Conservation (phyloP, 2,329 filamentous ascomycete species). For the Microcera coccophila region DNA sequence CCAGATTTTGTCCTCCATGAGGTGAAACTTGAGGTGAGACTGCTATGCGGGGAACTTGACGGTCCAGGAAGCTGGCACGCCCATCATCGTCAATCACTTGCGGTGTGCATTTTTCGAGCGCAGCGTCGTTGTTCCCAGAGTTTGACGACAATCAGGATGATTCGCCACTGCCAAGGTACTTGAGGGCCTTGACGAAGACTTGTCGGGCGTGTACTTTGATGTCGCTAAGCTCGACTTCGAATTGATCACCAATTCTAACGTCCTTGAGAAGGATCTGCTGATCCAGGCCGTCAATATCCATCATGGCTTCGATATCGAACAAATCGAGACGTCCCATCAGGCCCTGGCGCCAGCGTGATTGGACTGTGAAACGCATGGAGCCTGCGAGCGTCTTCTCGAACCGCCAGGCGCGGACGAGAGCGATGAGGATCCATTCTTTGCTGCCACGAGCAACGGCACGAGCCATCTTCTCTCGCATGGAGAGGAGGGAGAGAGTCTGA, state of each 20-base stretch:
- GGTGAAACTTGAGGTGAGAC: too few relatives aligned
- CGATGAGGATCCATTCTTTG: constrained; percentile 55
- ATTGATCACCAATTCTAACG: constrained; percentile 48
- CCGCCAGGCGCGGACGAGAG: constrained; percentile 57
- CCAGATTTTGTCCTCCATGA: too few relatives aligned
- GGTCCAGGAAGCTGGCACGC: too few relatives aligned
- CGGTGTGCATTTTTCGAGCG: too few relatives aligned
- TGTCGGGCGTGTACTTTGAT: constrained; percentile 47
- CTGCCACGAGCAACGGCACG: constrained; percentile 42
- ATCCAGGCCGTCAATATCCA: constrained; percentile 39
- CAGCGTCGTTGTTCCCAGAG: too few relatives aligned
- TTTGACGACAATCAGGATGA: neutral
- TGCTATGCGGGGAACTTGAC: too few relatives aligned
- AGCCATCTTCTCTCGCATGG: constrained; percentile 51
- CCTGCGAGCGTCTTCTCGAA: constrained; percentile 48
- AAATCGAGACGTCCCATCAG: constrained; percentile 46
- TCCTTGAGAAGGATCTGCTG: constrained; percentile 39
- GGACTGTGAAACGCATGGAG: constrained; percentile 48
- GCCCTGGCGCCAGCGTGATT: constrained; percentile 32
- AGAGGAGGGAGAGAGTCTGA: constrained; percentile 46
- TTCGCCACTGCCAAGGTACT: constrained; percentile 20
- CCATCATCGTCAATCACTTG: too few relatives aligned
- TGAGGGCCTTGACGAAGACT: constrained; percentile 46
- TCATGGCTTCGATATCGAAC: constrained; percentile 44
- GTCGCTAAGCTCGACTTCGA: constrained; percentile 52